phyloP scores from a whole-genome alignment of 2,329 filamentous ascomycete species.

The Monascus ruber region DNA sequence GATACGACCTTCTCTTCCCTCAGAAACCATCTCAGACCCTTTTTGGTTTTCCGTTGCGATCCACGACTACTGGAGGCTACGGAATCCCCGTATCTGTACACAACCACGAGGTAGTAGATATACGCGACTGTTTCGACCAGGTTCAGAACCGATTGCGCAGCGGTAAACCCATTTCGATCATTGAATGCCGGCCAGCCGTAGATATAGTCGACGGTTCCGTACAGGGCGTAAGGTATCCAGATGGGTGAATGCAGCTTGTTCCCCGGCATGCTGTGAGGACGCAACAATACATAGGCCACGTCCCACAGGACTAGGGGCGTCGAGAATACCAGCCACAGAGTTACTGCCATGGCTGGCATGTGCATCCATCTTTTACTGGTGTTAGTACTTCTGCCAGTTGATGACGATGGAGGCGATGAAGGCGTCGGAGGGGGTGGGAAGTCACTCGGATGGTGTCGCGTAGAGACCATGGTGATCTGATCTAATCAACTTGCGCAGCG shows the following conservation, averaged over 20 bases:
- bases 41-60: constrained; percentile 15
- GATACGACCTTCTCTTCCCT: constrained; percentile 40
- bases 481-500: too few relatives aligned
- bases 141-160: constrained; percentile 61
- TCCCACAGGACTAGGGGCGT: constrained; percentile 77
- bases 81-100: constrained; percentile 33
- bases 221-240: constrained; percentile 68
- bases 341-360: constrained; percentile 46
- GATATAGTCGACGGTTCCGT: constrained; percentile 66
- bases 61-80: constrained; percentile 14
- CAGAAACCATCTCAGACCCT: constrained; percentile 33
- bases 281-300: constrained; percentile 63
- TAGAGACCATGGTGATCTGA: constrained; percentile 40
- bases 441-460: constrained; percentile 42
- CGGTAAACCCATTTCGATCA: constrained; percentile 62
- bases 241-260: constrained; percentile 60
- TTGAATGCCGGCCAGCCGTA: constrained; percentile 69
- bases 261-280: constrained; percentile 72
- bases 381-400: constrained; percentile 12
- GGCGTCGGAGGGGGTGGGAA: constrained; percentile 27
- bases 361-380: constrained; percentile 40
- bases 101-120: constrained; percentile 46
- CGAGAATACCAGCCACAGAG: constrained; percentile 63
- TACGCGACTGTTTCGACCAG: constrained; percentile 57
- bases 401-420: constrained; percentile 8